phyloP scores from a whole-genome alignment of 495 filamentous ascomycete genomes.

The Talaromyces wortmannii region DNA sequence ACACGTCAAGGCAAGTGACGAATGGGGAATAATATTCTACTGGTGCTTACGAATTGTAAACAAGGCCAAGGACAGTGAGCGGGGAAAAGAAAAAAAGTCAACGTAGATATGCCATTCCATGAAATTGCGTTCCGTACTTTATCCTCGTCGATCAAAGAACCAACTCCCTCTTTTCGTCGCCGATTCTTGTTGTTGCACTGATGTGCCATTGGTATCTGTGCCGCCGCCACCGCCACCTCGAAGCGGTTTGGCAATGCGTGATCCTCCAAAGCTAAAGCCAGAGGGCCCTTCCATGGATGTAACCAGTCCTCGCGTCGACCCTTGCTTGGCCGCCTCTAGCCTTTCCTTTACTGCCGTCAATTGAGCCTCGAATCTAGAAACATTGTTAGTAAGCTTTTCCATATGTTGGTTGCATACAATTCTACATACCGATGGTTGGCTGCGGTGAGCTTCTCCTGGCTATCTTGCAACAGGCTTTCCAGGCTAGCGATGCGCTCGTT shows the following conservation, averaged over 20 bases:
- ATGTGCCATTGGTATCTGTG: slow-evolving; percentile 23
- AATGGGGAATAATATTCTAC: neutral
- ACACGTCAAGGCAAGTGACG: neutral
- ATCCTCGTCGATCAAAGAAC: slow-evolving; percentile 43
- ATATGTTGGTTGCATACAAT: neutral
- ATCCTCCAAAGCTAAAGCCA: slow-evolving; percentile 70
- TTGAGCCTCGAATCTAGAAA: slow-evolving; percentile 84
- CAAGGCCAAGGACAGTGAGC: neutral
- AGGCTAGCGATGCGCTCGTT: slow-evolving; percentile 95
- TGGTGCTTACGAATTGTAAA: neutral
- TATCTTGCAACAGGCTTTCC: slow-evolving; percentile 88
- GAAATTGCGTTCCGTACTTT: slow-evolving; percentile 5
- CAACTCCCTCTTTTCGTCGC: slow-evolving; percentile 38
- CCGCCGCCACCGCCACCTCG: slow-evolving; percentile 87
- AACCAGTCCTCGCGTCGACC: slow-evolving; percentile 73
- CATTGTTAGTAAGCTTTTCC: slow-evolving; percentile 2
- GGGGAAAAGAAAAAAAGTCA: neutral
- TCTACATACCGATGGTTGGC: slow-evolving; percentile 83
- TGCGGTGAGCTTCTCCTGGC: slow-evolving; percentile 92
- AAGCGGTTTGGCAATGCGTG: slow-evolving; percentile 93
- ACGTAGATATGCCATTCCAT: neutral
- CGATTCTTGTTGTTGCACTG: slow-evolving; percentile 39
- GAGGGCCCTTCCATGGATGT: slow-evolving; percentile 50
- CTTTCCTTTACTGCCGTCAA: slow-evolving; percentile 96
- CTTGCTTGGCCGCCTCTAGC: slow-evolving; percentile 88